Conservation (phyloP, 805 yeast species). For the Hanseniaspora lachancei region DNA sequence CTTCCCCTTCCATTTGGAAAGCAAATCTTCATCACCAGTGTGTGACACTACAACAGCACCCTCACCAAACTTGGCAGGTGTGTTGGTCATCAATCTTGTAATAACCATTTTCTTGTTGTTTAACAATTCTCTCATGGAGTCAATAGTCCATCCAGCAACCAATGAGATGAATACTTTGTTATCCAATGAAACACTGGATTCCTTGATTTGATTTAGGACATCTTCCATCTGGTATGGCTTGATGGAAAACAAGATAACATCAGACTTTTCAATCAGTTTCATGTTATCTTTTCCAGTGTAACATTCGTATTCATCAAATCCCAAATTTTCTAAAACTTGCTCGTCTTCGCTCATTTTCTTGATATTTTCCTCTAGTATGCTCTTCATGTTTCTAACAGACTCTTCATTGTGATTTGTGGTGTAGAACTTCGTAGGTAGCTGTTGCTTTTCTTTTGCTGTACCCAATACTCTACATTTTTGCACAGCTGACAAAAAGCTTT, state of each 20-base stretch:
- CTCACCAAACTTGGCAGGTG: slow-evolving; percentile 84
- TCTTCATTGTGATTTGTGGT: slow-evolving; percentile 48
- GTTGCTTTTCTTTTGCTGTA: slow-evolving; percentile 18
- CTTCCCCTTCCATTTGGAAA: slow-evolving; percentile 27
- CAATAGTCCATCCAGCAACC: slow-evolving; percentile 86
- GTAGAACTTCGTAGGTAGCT: slow-evolving; percentile 57
- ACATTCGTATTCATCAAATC: slow-evolving; percentile 26
- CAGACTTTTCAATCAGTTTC: slow-evolving; percentile 48
- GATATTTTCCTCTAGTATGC: slow-evolving; percentile 35
- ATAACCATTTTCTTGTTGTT: slow-evolving; percentile 25
- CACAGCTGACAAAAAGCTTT: slow-evolving; percentile 76
- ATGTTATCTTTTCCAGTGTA: slow-evolving; percentile 29
- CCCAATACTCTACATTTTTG: slow-evolving; percentile 29
- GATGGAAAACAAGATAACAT: slow-evolving; percentile 68
- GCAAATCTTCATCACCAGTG: slow-evolving; percentile 36
- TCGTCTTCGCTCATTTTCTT: slow-evolving; percentile 38
- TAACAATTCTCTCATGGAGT: slow-evolving; percentile 35
- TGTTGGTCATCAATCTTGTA: slow-evolving; percentile 94
- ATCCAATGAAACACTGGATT: neutral
- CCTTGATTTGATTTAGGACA: slow-evolving; percentile 32
- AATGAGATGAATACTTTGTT: slow-evolving; percentile 48
- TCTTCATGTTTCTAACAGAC: slow-evolving; percentile 38
- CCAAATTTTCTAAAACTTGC: slow-evolving; percentile 19
- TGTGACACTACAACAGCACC: slow-evolving; percentile 92
- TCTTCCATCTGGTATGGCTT: slow-evolving; percentile 70